Evolutionary conservation across 164 flowering plant genomes (phyloP).

Genomic region (Nelumbo lutea): DNA sequence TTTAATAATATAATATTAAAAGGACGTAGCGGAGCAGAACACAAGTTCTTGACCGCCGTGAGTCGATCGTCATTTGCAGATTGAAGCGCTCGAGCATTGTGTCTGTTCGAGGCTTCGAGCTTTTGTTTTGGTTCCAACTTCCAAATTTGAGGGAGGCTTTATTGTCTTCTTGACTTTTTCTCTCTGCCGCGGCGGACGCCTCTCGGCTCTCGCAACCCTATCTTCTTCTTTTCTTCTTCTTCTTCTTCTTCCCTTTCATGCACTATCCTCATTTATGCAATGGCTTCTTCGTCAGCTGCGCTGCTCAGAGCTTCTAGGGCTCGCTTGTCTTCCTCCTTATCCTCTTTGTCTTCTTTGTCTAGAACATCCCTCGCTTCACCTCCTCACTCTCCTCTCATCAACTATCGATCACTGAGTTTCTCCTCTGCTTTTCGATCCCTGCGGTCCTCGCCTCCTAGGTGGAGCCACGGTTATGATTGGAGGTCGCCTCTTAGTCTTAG

Average conservation of each 20-base stretch:
- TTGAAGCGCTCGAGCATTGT: no score
- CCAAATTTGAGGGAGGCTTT: no score
- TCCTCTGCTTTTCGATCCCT: conserved; percentile 25
- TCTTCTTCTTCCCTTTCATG: conserved; percentile 1
- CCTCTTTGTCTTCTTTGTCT: conserved; percentile 11
- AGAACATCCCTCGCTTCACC: conserved; percentile 10
- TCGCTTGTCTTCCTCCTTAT: conserved; percentile 24
- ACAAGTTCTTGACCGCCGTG: no score
- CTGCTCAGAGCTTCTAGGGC: conserved; percentile 27
- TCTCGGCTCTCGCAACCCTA: background rate
- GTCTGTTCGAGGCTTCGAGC: no score
- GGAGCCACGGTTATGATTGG: conserved; percentile 62
- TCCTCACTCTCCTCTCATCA: conserved; percentile 16
- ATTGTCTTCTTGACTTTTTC: no score
- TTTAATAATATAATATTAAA: no score
- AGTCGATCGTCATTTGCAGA: no score
- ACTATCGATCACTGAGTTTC: conserved; percentile 15
- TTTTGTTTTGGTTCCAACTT: no score
- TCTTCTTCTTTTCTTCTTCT: background rate
- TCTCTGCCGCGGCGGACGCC: no score
- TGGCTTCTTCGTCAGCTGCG: conserved; percentile 15
- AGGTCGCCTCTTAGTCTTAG: conserved; percentile 54
- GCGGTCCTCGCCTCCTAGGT: conserved; percentile 29
- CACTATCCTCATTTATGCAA: conserved; percentile 26
- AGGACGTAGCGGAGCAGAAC: no score